Base-by-base conservation (phyloP, 495 filamentous ascomycete genomes). In the Podospora tetraspora region DNA sequence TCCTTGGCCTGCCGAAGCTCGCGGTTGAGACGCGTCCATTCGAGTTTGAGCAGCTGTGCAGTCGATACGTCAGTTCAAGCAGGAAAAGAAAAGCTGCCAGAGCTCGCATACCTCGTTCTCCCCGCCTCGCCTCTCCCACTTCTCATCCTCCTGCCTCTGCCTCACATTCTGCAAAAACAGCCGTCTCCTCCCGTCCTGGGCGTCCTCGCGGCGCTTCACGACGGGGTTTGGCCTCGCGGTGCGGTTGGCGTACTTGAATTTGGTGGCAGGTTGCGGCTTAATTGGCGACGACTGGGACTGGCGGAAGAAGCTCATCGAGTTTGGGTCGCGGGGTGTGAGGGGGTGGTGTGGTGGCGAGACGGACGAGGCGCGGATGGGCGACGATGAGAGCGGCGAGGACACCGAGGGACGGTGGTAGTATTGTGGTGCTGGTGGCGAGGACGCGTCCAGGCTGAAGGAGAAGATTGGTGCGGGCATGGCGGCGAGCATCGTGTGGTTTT, bases 101-200 rank as follows among this genome's bases (percentile, higher is more conserved):
- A 2, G 1, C 3, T 10, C 23, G 74, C 79, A 29, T 81, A 96
- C 88, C 84, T 96, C 90, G 67, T 97, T 92, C 59, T 92, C 90
- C 2, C 92, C 81, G 56, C 87, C 86, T 79, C 92, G 82, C 77
- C 86, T 67, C 77, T 89, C 76, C 85, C 89, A 87, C 76, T 84
- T 73, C 73, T 78, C 82, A 16, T 92, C 87, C 9, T 96, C 91
- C 3, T 89, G 82, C 52, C 86, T 84, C 69, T 88, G 86, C 72
- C 87, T 82, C n/a, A 97, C 89, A 63, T 89, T 91, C 71, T 90
- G 87, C 30, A 97, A 78, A 71, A 96, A 99, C 63, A 91, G 71
- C 10, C 84, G 81, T 52, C 89, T 81, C 67, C 89, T 78, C 61
- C 81, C 77, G 63, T 89, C 85, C 63, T 76, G 74, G 8, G 61